Evolutionary conservation across 106 monocot genomes (phyloP).

Genomic region (Platanthera guangdongensis): DNA sequence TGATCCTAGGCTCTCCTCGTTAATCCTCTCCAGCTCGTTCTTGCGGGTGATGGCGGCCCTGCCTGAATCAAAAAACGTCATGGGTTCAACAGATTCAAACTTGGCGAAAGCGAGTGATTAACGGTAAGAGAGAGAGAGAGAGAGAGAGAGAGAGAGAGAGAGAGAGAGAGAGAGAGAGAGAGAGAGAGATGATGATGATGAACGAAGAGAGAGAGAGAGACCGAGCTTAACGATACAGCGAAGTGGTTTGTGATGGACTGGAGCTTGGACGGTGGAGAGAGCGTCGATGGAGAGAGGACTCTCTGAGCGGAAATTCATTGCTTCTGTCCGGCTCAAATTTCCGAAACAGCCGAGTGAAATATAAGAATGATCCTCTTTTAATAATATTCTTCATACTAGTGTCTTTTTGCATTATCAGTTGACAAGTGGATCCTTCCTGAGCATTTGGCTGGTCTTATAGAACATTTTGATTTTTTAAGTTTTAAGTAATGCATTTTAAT

Average conservation of each 20-base stretch:
- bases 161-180: slow-evolving; percentile 8
- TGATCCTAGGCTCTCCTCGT: slow-evolving; percentile 31
- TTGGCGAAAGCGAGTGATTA: neutral
- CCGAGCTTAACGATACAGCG: slow-evolving; percentile 77
- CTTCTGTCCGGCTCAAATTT: too few relatives aligned
- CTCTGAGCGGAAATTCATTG: neutral
- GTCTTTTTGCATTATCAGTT: too few relatives aligned
- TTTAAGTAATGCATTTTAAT: too few relatives aligned
- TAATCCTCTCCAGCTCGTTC: slow-evolving; percentile 64
- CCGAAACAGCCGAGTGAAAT: too few relatives aligned
- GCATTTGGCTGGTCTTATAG: too few relatives aligned
- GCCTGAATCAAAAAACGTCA: slow-evolving; percentile 20
- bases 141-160: neutral
- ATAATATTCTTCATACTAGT: too few relatives aligned
- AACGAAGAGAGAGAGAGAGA: slow-evolving; percentile 4
- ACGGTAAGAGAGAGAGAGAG: neutral
- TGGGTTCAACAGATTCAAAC: neutral
- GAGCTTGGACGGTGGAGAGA: neutral
- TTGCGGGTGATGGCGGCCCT: slow-evolving; percentile 74
- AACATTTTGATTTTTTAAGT: too few relatives aligned
- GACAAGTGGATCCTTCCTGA: too few relatives aligned
- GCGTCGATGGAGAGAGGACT: neutral
- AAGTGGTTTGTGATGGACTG: slow-evolving; percentile 14
- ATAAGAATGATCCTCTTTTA: too few relatives aligned
- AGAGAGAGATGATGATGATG: neutral